phyloP scores from a whole-genome alignment of 768 basidiomycete genomes.

The Trametes punicea region DNA sequence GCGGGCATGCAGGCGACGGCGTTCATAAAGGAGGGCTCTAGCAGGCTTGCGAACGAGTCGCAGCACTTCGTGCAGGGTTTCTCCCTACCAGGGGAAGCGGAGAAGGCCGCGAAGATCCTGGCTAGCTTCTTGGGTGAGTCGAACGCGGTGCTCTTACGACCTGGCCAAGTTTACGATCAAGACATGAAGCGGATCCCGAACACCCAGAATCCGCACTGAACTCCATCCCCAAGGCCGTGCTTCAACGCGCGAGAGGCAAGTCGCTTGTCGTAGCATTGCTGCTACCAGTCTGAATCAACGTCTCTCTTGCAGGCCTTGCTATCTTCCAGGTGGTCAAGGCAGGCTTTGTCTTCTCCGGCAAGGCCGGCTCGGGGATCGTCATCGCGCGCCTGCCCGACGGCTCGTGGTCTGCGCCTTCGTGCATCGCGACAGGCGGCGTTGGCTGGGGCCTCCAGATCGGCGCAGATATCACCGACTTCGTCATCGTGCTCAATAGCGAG shows the following conservation, averaged over 20 bases:
- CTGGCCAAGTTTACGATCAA: background rate
- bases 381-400: slow-evolving; percentile 92
- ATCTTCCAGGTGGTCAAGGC: slow-evolving; percentile 93
- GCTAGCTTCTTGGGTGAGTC: slow-evolving; percentile 80
- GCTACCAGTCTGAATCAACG: background rate
- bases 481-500: slow-evolving; percentile 94
- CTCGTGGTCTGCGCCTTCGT: slow-evolving; percentile 95
- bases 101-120: slow-evolving; percentile 91
- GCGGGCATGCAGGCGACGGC: slow-evolving; percentile 79
- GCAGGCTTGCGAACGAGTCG: slow-evolving; percentile 70
- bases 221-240: slow-evolving; percentile 87
- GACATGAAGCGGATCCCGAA: slow-evolving; percentile 70
- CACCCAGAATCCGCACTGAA: slow-evolving; percentile 90
- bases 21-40: slow-evolving; percentile 63
- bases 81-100: slow-evolving; percentile 86
- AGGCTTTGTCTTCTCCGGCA: slow-evolving; percentile 93
- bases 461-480: slow-evolving; percentile 93
- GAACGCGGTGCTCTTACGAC: background rate
- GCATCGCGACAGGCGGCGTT: slow-evolving; percentile 93
- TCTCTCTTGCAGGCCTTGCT: slow-evolving; percentile 64
- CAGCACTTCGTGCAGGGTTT: slow-evolving; percentile 82
- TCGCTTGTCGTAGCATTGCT: background rate
- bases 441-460: slow-evolving; percentile 96
- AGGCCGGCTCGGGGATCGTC: slow-evolving; percentile 90
- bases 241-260: slow-evolving; percentile 84